Conservation (phyloP, 352 stramenopile genomes). For the Globisporangium carolinianum region DNA sequence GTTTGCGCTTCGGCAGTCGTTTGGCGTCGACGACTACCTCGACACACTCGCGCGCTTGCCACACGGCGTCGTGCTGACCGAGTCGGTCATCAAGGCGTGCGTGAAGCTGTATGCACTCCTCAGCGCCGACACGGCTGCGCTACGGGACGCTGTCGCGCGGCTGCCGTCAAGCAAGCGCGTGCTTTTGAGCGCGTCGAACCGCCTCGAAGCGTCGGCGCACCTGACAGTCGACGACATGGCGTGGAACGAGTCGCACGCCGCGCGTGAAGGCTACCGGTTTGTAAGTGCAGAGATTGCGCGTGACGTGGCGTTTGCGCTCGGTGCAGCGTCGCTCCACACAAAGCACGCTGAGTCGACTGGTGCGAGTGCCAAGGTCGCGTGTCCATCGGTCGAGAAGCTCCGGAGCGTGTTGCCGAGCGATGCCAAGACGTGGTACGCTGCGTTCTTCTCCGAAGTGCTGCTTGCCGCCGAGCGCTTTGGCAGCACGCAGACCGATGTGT, state of each 20-base stretch:
- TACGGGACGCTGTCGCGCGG: slow-evolving; percentile 18
- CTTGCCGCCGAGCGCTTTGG: slow-evolving; percentile 44
- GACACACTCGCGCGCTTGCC: slow-evolving; percentile 41
- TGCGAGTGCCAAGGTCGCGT: slow-evolving; percentile 37
- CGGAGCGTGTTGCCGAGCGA: slow-evolving; percentile 29
- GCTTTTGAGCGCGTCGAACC: slow-evolving; percentile 29
- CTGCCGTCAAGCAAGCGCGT: slow-evolving; percentile 32
- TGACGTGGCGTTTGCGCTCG: slow-evolving; percentile 38
- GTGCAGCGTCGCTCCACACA: slow-evolving; percentile 54
- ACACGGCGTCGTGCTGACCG: slow-evolving; percentile 14
- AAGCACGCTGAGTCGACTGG: slow-evolving; percentile 56
- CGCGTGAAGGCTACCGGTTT: slow-evolving; percentile 42
- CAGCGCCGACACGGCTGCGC: slow-evolving; percentile 16
- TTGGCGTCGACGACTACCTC: slow-evolving; percentile 48
- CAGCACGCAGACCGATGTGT: slow-evolving; percentile 56
- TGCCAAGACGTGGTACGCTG: slow-evolving; percentile 26
- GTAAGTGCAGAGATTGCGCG: slow-evolving; percentile 39
- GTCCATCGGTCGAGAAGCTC: slow-evolving; percentile 32
- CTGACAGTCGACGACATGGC: slow-evolving; percentile 74
- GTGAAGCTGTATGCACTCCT: slow-evolving; percentile 44
- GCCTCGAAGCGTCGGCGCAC: slow-evolving; percentile 23
- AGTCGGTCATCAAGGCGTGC: slow-evolving; percentile 27
- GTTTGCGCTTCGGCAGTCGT: slow-evolving; percentile 47
- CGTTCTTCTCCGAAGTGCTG: slow-evolving; percentile 54
- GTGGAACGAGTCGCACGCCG: slow-evolving; percentile 57